These are phyloP conservation scores for Phytophthora quininea DNA, from an alignment of 352 stramenopile genomes.

Conservation along the genomic window DNA sequence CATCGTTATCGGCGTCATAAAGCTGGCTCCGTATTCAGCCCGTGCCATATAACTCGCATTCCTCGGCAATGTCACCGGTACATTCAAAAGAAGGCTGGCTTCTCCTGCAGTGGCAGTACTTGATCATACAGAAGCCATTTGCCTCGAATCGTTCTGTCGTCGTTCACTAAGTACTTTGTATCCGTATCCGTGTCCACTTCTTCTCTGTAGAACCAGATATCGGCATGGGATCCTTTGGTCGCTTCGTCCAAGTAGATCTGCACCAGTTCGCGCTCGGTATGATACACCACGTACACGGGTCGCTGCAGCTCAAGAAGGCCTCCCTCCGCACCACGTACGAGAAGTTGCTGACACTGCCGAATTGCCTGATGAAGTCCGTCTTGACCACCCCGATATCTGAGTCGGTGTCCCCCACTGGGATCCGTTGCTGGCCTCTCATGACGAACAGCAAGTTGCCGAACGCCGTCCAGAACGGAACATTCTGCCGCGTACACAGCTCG, in stretches of 20 bases:
- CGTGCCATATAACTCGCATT: conserved; percentile 67
- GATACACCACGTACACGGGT: conserved; percentile 59
- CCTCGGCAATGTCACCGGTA: conserved; percentile 51
- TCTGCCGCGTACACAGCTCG: conserved; percentile 50
- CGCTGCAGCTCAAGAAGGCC: conserved; percentile 50
- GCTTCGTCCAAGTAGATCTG: conserved; percentile 67
- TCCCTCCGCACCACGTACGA: conserved; percentile 49
- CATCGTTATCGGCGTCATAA: conserved; percentile 75
- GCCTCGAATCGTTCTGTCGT: conserved; percentile 71
- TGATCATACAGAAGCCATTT: conserved; percentile 71
- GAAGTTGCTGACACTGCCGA: conserved; percentile 62
- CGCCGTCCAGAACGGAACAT: conserved; percentile 69
- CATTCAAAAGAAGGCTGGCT: conserved; percentile 59
- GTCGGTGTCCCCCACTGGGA: conserved; percentile 79
- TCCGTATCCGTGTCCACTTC: conserved; percentile 41
- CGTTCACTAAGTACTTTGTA: conserved; percentile 65
- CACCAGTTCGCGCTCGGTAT: conserved; percentile 59
- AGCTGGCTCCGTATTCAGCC: conserved; percentile 71
- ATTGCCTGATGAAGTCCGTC: conserved; percentile 52
- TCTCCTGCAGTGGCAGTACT: conserved; percentile 57
- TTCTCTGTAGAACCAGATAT: conserved; percentile 82
- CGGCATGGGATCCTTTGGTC: conserved; percentile 62
- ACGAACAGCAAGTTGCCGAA: conserved; percentile 84
- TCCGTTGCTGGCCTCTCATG: conserved; percentile 59
- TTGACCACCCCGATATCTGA: conserved; percentile 81